A percentile compares a stretch with the other conserved stretches of the same genome.
These are phyloP conservation scores for Halenospora varia DNA, from an alignment of 495 filamentous ascomycete species.

Conservation along the genomic window DNA sequence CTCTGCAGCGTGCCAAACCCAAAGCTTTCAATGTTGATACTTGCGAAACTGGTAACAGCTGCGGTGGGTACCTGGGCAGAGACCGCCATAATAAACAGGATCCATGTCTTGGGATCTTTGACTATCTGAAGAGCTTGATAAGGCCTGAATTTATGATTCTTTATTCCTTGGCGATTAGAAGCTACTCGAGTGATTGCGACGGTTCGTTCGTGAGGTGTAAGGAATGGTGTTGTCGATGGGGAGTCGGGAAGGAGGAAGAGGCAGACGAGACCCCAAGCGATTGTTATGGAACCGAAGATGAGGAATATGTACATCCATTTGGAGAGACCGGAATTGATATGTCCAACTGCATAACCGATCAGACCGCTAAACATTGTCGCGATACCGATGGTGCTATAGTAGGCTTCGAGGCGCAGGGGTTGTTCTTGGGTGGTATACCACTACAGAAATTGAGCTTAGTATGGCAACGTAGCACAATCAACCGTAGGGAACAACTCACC, in stretches of 20 bases:
- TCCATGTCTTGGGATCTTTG: constrained; percentile 56
- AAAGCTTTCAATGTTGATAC: constrained; percentile 7
- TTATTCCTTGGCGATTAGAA: constrained; percentile 58
- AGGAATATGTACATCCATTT: constrained; percentile 48
- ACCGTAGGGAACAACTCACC: neutral
- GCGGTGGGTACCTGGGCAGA: neutral
- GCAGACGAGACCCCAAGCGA: constrained; percentile 52
- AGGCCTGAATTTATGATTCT: constrained; percentile 51
- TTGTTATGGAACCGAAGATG: constrained; percentile 46
- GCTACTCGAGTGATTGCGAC: constrained; percentile 55
- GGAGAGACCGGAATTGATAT: constrained; percentile 39
- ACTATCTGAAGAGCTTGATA: constrained; percentile 44
- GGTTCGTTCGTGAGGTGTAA: constrained; percentile 48
- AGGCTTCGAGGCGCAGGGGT: constrained; percentile 40
- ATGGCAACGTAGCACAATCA: neutral
- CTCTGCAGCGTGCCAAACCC: constrained; percentile 7
- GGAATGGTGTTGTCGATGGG: constrained; percentile 54
- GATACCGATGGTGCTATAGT: constrained; percentile 37
- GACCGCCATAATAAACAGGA: constrained; percentile 36
- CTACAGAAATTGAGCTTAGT: neutral
- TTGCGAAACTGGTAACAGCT: constrained; percentile 10
- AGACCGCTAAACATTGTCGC: constrained; percentile 48
- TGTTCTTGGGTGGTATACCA: constrained; percentile 64
- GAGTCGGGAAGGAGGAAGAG: constrained; percentile 58
- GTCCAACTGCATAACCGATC: constrained; percentile 51